Conservation (phyloP, 192 early-diverging fungal species). For the Umbelopsis vinacea region DNA sequence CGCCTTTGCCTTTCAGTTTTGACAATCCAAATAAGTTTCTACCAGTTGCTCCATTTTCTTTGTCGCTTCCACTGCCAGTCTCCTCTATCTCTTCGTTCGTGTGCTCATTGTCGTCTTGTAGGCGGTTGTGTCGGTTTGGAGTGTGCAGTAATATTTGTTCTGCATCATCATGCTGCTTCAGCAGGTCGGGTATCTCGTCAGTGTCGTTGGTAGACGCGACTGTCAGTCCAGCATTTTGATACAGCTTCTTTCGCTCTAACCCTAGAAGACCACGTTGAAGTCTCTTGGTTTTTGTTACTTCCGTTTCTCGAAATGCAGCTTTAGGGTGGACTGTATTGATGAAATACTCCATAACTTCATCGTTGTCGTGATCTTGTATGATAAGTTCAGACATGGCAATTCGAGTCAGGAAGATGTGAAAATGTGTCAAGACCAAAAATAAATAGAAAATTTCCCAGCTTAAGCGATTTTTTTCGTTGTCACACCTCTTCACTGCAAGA, state of each 20-base stretch:
- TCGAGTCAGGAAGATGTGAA: neutral
- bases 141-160: neutral
- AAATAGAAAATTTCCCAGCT: neutral
- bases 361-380: constrained; percentile 27
- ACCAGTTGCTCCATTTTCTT: constrained; percentile 25
- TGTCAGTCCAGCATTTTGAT: constrained; percentile 19
- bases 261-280: neutral
- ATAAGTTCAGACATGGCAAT: constrained; percentile 14
- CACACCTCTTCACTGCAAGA: constrained; percentile 19
- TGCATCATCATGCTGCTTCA: constrained; percentile 9
- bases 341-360: constrained; percentile 54
- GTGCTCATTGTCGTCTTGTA: neutral
- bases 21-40: constrained; percentile 22
- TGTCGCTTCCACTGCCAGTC: constrained; percentile 15
- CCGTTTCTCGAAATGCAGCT: constrained; percentile 41
- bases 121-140: constrained; percentile 5
- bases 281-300: constrained; percentile 31
- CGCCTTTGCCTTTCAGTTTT: constrained; percentile 1
- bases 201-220: constrained; percentile 26
- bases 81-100: neutral
- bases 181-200: constrained; percentile 5
- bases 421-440: neutral
- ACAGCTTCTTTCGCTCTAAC: neutral
- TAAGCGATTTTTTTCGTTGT: constrained; percentile 4
- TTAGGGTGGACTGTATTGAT: constrained; percentile 31